Evolutionary conservation across 257 asterid species (phyloP).

Genomic region (Hygrophila difformis): DNA sequence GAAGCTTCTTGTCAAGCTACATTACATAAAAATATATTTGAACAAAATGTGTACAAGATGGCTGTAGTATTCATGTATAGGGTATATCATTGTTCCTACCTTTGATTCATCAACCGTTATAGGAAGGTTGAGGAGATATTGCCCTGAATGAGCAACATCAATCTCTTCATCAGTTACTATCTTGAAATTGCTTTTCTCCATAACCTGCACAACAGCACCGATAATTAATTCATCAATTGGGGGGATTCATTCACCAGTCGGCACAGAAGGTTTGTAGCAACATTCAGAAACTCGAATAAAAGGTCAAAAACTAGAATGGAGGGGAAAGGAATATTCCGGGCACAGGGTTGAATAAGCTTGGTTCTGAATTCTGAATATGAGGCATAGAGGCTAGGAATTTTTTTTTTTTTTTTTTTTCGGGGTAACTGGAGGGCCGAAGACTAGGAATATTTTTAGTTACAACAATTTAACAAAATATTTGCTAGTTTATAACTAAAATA

Average conservation of each 20-base stretch:
- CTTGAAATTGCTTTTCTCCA: slow-evolving; percentile 93
- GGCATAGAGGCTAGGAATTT: not conserved
- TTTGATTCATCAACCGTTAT: slow-evolving; percentile 86
- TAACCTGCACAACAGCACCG: slow-evolving; percentile 36
- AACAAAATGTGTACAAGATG: slow-evolving; percentile 8
- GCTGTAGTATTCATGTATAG: not conserved
- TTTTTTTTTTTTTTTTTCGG: too few relatives aligned
- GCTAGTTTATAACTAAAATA: too few relatives aligned
- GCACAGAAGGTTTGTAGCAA: slow-evolving; percentile 4
- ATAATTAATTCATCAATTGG: slow-evolving; percentile 7
- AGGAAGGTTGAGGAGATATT: slow-evolving; percentile 94
- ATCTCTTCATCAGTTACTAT: slow-evolving; percentile 81
- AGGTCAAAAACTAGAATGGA: too few relatives aligned
- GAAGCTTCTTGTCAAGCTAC: slow-evolving; percentile 82
- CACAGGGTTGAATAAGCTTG: slow-evolving; percentile 12
- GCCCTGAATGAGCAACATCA: slow-evolving; percentile 84
- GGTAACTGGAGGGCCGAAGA: too few relatives aligned
- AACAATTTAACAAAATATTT: too few relatives aligned
- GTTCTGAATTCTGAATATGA: slow-evolving; percentile 7
- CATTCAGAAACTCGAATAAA: too few relatives aligned
- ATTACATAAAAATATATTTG: slow-evolving; percentile 21
- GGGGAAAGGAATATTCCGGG: not conserved
- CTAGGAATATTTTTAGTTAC: too few relatives aligned
- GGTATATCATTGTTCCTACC: slow-evolving; percentile 29
- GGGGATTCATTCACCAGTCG: slow-evolving; percentile 13